These are phyloP conservation scores for Xylaria curta DNA, from an alignment of 495 filamentous ascomycete genomes.

Conservation along the genomic window DNA sequence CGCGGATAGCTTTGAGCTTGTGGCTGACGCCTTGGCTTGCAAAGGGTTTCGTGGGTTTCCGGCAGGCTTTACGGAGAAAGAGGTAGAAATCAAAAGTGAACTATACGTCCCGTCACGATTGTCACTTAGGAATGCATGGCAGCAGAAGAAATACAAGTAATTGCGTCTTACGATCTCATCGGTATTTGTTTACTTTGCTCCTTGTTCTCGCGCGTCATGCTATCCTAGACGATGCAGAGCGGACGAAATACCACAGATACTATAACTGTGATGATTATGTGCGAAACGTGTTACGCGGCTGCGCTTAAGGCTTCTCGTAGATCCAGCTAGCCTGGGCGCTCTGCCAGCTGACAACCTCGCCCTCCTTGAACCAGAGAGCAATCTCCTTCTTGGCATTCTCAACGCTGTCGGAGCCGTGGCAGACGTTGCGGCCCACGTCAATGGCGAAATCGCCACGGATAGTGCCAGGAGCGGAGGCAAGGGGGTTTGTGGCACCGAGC, in stretches of 20 bases:
- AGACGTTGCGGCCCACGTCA: slow-evolving; percentile 97
- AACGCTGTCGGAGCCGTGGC: slow-evolving; percentile 98
- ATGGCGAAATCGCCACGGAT: slow-evolving; percentile 71
- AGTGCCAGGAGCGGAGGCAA: slow-evolving; percentile 90
- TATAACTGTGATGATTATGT: neutral
- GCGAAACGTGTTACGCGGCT: slow-evolving; percentile 9
- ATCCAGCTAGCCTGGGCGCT: slow-evolving; percentile 83
- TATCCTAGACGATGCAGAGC: neutral
- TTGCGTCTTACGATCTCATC: neutral
- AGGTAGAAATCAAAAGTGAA: neutral
- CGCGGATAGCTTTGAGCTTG: slow-evolving; percentile 75
- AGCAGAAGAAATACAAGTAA: neutral
- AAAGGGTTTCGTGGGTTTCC: slow-evolving; percentile 62
- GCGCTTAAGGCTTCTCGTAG: slow-evolving; percentile 76
- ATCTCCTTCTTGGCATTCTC: slow-evolving; percentile 99
- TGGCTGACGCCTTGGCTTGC: slow-evolving; percentile 97
- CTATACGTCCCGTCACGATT: neutral
- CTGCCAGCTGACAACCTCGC: slow-evolving; percentile 83
- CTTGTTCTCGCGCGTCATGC: neutral
- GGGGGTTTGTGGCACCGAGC: slow-evolving; percentile 98
- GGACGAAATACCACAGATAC: neutral
- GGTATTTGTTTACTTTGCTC: neutral
- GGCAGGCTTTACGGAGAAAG: slow-evolving; percentile 34
- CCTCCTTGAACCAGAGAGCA: slow-evolving; percentile 90
- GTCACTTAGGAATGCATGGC: neutral